A percentile compares a stretch with the other conserved stretches of the same genome.
phyloP scores from a whole-genome alignment of 129 eudicot species.

The Calendula officinalis region DNA sequence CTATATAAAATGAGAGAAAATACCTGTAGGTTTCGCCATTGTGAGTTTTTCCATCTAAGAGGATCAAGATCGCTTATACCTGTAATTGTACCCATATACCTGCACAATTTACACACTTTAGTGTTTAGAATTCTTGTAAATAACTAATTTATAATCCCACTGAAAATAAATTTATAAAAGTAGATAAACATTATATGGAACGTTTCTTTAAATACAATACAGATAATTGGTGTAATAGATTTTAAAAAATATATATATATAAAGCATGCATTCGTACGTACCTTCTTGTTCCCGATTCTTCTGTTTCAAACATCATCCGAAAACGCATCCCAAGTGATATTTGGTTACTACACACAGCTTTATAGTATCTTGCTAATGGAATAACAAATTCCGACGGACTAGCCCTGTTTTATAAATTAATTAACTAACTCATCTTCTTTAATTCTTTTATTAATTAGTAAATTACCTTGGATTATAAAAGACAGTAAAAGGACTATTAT shows the following conservation, averaged over 20 bases:
- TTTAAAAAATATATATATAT: background rate
- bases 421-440: background rate
- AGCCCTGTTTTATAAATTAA: conserved; percentile 55
- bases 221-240: background rate
- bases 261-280: conserved; percentile 27
- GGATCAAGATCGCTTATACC: conserved; percentile 92
- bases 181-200: too few species aligned
- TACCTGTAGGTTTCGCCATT: conserved; percentile 98
- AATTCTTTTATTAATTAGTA: background rate
- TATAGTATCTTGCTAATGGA: conserved; percentile 92
- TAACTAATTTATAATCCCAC: too few species aligned
- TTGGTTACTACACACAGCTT: conserved; percentile 71
- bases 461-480: conserved; percentile 91
- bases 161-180: too few species aligned
- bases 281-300: conserved; percentile 96
- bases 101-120: conserved; percentile 28
- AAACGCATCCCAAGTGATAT: conserved; percentile 97
- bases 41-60: conserved; percentile 94
- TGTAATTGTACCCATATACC: conserved; percentile 97
- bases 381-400: conserved; percentile 97
- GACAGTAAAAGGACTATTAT: conserved; percentile 87
- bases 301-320: conserved; percentile 98
- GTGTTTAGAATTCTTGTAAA: background rate
- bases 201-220: background rate
- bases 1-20: background rate